Conservation (phyloP, 805 yeast species). For the Clavispora carvajalis region DNA sequence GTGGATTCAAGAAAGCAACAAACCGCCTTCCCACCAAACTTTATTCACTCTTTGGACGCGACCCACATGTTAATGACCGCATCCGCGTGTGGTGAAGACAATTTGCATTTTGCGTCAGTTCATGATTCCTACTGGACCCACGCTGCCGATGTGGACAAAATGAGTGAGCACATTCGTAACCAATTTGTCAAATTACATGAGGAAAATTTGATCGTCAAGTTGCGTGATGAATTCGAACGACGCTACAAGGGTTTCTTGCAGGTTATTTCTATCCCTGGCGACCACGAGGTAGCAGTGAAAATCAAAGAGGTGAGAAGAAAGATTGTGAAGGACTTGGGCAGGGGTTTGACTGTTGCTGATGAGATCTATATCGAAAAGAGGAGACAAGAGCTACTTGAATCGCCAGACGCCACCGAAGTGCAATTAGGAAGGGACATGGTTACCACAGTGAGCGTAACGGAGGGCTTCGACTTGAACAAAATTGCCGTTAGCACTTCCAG, state of each 20-base stretch:
- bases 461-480: constrained; percentile 24
- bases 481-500: constrained; percentile 18
- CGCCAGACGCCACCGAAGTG: constrained; percentile 46
- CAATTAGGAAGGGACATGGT: constrained; percentile 49
- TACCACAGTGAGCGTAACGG: constrained; percentile 64
- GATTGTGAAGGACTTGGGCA: constrained; percentile 45
- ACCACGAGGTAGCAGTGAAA: constrained; percentile 45
- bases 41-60: constrained; percentile 91
- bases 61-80: constrained; percentile 95
- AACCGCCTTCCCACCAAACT: constrained; percentile 94
- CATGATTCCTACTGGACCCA: constrained; percentile 99
- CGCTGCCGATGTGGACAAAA: constrained; percentile 70
- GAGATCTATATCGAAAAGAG: constrained; percentile 68
- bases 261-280: constrained; percentile 48
- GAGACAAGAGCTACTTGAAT: constrained; percentile 50
- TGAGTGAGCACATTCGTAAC: constrained; percentile 69
- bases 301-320: constrained; percentile 47
- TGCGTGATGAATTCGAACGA: constrained; percentile 73
- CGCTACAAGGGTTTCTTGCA: constrained; percentile 73
- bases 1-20: constrained; percentile 88
- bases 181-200: constrained; percentile 76
- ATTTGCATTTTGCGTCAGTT: constrained; percentile 82
- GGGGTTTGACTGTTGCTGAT: constrained; percentile 59
- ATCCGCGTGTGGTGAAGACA: constrained; percentile 58
- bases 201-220: constrained; percentile 61